Evolutionary conservation across 1,284 basidiomycete genomes (phyloP).

Genomic region (Cystobasidiaceae sp.): DNA sequence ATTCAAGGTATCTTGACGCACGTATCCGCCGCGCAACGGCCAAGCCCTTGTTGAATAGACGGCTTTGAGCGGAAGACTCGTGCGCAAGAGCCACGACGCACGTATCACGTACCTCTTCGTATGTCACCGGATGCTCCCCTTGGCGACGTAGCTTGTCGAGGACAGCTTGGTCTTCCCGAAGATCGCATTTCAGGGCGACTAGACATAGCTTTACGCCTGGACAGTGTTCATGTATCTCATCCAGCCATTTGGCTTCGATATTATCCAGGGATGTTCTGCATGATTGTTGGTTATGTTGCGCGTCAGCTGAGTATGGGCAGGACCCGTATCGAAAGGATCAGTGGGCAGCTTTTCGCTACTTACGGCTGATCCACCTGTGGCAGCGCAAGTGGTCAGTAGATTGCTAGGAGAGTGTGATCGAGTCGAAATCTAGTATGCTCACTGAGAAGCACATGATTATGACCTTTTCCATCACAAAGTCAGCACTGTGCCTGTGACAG

Average conservation of each 20-base stretch:
- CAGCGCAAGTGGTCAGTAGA: not conserved
- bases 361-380: constrained; percentile 73
- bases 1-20: constrained; percentile 87
- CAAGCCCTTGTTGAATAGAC: constrained; percentile 53
- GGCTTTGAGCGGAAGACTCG: not conserved
- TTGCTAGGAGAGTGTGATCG: not conserved
- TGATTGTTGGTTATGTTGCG: not conserved
- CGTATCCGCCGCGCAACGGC: constrained; percentile 81
- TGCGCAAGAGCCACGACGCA: not conserved
- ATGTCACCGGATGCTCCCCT: constrained; percentile 67
- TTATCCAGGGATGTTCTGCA: constrained; percentile 71
- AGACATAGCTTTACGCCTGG: constrained; percentile 89
- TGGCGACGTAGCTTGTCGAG: constrained; percentile 64
- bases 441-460: constrained; percentile 92
- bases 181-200: constrained; percentile 89
- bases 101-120: constrained; percentile 60
- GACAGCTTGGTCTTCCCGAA: constrained; percentile 68
- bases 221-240: constrained; percentile 77
- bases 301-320: not conserved
- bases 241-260: constrained; percentile 86
- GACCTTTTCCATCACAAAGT: constrained; percentile 11
- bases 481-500: not conserved
- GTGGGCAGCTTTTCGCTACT: not conserved
- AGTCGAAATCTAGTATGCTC: constrained; percentile 41
- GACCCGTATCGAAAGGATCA: too few species aligned